phyloP scores from a whole-genome alignment of 2,329 filamentous ascomycete species.

The Elsinoe necatrix region DNA sequence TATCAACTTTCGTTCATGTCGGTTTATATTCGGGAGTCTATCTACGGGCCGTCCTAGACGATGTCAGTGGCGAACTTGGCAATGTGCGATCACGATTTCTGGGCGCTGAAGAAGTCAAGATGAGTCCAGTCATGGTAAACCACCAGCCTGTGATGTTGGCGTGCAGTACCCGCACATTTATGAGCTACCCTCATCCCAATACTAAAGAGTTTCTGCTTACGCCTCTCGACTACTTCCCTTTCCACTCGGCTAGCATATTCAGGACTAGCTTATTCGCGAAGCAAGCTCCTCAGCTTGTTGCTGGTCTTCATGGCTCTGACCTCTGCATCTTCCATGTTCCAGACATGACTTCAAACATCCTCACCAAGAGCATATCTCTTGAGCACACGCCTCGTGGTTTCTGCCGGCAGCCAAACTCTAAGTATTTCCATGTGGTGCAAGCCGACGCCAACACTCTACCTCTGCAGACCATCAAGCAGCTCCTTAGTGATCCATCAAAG shows the following conservation, averaged over 20 bases:
- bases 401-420: conserved; percentile 76
- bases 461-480: conserved; percentile 62
- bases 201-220: conserved; percentile 86
- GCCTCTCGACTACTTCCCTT: conserved; percentile 74
- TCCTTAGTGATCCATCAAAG: conserved; percentile 62
- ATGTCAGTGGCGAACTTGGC: conserved; percentile 88
- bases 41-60: conserved; percentile 86
- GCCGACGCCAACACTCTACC: conserved; percentile 87
- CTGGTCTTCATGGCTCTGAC: conserved; percentile 66
- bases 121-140: conserved; percentile 86
- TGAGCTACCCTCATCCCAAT: conserved; percentile 84
- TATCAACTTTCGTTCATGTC: conserved; percentile 88
- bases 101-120: conserved; percentile 77
- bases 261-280: conserved; percentile 51
- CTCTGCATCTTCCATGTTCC: conserved; percentile 20
- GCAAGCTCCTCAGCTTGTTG: conserved; percentile 87
- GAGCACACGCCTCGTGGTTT: conserved; percentile 86
- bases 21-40: conserved; percentile 94
- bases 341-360: conserved; percentile 19
- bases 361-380: conserved; percentile 49
- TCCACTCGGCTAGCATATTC: conserved; percentile 95
- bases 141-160: conserved; percentile 78
- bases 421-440: conserved; percentile 89
- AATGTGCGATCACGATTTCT: conserved; percentile 93
- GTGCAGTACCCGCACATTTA: conserved; percentile 88